Evolutionary conservation across 768 basidiomycete genomes (phyloP), one percentile per base, ranked within the genome.

Genomic region (Kondoa malvinella): DNA sequence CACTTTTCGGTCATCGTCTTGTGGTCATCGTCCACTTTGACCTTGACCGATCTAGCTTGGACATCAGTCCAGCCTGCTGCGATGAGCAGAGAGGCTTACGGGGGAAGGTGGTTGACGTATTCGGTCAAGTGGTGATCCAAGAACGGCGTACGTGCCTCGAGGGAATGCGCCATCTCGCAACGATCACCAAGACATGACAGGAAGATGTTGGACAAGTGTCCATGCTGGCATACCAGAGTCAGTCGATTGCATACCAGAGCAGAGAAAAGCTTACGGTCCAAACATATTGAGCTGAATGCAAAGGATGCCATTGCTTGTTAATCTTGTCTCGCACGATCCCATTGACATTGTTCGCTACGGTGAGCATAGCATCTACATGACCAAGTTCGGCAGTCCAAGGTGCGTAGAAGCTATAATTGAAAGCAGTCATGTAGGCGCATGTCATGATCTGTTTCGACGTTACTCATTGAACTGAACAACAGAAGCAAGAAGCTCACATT

Each of bases 121-220:
- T 76, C 75, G 4, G 73, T 73, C 0, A 76, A 34, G 25, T 67
- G 32, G 32, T 73, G 70, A 64, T 76, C 75, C 31, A 76, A 64
- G 71, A 76, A 76, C 15, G 74, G 74, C 31, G 73, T 69, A 2
- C 75, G 56, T 16, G 72, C 74, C 65, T 76, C 75, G 57, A 76
- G 69, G 14, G 72, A 73, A 57, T 75, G 73, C 14, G 71, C 73
- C 75, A 76, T 76, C 69, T 76, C 75, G 16, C 71, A 71, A 26
- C 75, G 67, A 57, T 76, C 75, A 32, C 75, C 75, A 17, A 76
- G 68, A 31, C 71, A 73, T 34, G 71, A 70, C 34, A 76, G 71
- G 71, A 76, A 69, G 58, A 71, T 69, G 32, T 74, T 74, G 1
- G 71, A 70, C 40, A 76, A 65, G 21, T 50, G 40, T 8, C 40